Base-by-base conservation (phyloP, 768 basidiomycete species). In the Dacryopinax spathularia region DNA sequence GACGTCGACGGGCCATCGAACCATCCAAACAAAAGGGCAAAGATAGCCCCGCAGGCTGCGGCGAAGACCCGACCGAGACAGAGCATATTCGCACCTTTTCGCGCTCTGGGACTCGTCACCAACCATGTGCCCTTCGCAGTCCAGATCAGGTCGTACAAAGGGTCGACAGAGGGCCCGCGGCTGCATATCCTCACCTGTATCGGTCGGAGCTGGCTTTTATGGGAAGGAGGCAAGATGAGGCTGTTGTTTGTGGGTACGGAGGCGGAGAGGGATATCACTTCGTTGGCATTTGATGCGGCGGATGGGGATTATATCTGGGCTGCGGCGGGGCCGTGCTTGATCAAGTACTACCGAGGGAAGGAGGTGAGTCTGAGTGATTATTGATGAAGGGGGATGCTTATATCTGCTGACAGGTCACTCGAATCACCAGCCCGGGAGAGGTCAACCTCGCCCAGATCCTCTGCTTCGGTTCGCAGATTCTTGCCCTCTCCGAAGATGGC, bases 191-290 rank as follows among this genome's bases (percentile, higher is more conserved):
- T 96, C 34, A 94, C 91, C 12, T 93, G 89, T 69, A 75, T 97
- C 7, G 94, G 95, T 5, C 83, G 78, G 64, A 83, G 89, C 67
- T 98, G 94, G 94, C 89, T 92, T 18, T 77, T 96, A 70, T 98
- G 95, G 95, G 92, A 96, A 69, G 94, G 91, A 22, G 89, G 85
- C 29, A 92, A 87, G 75, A 93, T 98, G 90, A 80, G 79, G 33
- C 75, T 98, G 63, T 79, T 97, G 35, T 98, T 99, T 72, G 92
- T 94, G 65, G 91, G 95, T 91, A 74, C 92, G n/a, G 89, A 94
- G 72, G 79, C 83, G 15, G 80, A 79, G 20, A 81, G 84, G 27
- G 79, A 81, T 33, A 92, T 98, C 64, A 79, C 86, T 1, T 84
- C 81, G 67, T 75, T 99, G 71, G 80, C 80, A 15, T 85, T 93